A percentile compares a stretch with the other conserved stretches of the same genome.
phyloP scores from a whole-genome alignment of 495 filamentous ascomycete genomes.

The Monascus purpureus region DNA sequence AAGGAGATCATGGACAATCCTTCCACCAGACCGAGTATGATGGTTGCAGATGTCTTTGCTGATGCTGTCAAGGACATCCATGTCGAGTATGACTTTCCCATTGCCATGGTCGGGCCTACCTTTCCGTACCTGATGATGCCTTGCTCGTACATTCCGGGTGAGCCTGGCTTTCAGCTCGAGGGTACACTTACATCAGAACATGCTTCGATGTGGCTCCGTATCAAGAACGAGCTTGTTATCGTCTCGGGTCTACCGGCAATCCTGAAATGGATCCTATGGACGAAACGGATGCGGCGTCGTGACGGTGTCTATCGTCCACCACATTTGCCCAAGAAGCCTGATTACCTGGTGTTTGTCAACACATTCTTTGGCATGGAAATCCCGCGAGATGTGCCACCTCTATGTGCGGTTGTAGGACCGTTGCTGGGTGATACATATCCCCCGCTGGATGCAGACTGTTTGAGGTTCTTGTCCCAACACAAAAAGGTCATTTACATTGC shows the following conservation, averaged over 20 bases:
- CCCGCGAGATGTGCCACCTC: constrained; percentile 22
- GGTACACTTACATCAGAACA: constrained; percentile 20
- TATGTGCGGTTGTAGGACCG: constrained; percentile 18
- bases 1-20: constrained; percentile 10
- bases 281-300: constrained; percentile 15
- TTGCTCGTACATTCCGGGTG: constrained; percentile 22
- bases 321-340: constrained; percentile 15
- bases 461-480: constrained; percentile 10
- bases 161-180: constrained; percentile 22
- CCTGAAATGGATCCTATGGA: constrained; percentile 11
- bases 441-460: constrained; percentile 8
- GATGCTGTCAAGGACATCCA: constrained; percentile 23
- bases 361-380: constrained; percentile 27
- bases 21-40: constrained; percentile 14
- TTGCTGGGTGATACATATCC: constrained; percentile 15
- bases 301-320: constrained; percentile 12
- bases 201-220: constrained; percentile 17
- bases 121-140: constrained; percentile 22
- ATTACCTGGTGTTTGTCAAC: constrained; percentile 27
- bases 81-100: constrained; percentile 15
- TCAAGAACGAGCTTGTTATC: constrained; percentile 15
- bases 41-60: constrained; percentile 24
- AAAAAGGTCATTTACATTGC: constrained; percentile 18
- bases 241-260: constrained; percentile 10
- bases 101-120: constrained; percentile 22